Base-by-base conservation (phyloP, 768 basidiomycete species). In the Suillus hirtellus region DNA sequence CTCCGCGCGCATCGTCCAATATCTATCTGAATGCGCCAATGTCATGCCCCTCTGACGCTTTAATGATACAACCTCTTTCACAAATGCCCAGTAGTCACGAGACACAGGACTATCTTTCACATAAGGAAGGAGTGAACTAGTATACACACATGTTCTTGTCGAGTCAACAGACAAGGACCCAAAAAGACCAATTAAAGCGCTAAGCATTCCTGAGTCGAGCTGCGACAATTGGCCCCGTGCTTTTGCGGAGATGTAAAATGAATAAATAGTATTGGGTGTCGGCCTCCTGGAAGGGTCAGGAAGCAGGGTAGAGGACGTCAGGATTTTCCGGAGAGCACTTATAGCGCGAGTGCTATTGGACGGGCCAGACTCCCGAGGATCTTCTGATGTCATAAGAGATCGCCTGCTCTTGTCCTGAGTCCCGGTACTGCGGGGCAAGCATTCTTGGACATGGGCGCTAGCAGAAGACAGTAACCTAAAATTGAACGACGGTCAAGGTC, bases 1-100 rank as follows among this genome's bases (percentile, higher is more conserved):
- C 37, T 76, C 68, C 14, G 81, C 82, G 40, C 75, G 81, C 83
- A 89, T 83, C 54, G 84, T 69, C 88, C 88, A 90, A 71, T 84
- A 89, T 55, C 79, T 78, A 69, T 89, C 87, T n/a, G 80, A 76
- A 49, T 76, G 72, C 17, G 64, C 70, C 47, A 83, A 68, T 10
- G 63, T 17, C 62, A 76, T 70, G 43, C 73, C 75, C n/a, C 75
- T 63, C 42, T 65, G 62, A 43, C 70, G 66, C 71, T 87, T 88
- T 68, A 83, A 81, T 42, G 69, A 72, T 10, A 77, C 78, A 12
- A 89, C 67, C 59, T 78, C 75, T 52, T 79, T 55, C 12, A 88
- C 71, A 58, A 86, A 78, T 17, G 75, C 46, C 88, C 87, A 89
- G 68, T 84, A 79, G 8, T 74, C 68, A 53, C 71, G 70, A 43